These are phyloP conservation scores for Fagopyrum tataricum DNA, from an alignment of 148 eudicot species.

Conservation along the genomic window DNA sequence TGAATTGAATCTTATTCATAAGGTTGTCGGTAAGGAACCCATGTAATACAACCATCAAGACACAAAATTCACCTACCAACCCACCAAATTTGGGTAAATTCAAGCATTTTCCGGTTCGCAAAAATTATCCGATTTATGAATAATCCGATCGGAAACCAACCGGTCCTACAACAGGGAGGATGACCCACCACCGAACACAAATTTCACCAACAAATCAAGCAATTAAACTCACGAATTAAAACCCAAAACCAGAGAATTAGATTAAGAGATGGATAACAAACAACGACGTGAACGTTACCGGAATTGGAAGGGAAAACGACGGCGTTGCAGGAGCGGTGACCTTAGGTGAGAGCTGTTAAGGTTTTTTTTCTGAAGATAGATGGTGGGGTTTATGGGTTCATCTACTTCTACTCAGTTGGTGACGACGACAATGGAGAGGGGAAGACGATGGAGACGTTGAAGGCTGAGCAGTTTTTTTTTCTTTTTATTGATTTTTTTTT, in stretches of 20 bases:
- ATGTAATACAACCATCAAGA: not conserved
- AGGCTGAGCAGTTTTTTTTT: not conserved
- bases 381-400: not conserved
- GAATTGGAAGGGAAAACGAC: not conserved
- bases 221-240: not conserved
- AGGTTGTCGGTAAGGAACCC: not conserved
- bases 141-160: not conserved
- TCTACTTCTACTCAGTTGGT: not conserved
- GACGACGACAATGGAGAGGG: not conserved
- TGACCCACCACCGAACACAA: not conserved
- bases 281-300: not conserved
- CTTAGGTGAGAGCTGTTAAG: not conserved
- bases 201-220: not conserved
- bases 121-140: not conserved
- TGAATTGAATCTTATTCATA: too few relatives aligned
- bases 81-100: not conserved
- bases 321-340: not conserved
- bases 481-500: not conserved
- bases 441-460: not conserved
- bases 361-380: not conserved
- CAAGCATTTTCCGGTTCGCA: not conserved
- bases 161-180: not conserved
- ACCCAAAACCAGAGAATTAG: not conserved
- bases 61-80: not conserved
- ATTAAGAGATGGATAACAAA: not conserved